Conservation (phyloP, 2,329 filamentous ascomycete genomes). For the Fusarium virguliforme region DNA sequence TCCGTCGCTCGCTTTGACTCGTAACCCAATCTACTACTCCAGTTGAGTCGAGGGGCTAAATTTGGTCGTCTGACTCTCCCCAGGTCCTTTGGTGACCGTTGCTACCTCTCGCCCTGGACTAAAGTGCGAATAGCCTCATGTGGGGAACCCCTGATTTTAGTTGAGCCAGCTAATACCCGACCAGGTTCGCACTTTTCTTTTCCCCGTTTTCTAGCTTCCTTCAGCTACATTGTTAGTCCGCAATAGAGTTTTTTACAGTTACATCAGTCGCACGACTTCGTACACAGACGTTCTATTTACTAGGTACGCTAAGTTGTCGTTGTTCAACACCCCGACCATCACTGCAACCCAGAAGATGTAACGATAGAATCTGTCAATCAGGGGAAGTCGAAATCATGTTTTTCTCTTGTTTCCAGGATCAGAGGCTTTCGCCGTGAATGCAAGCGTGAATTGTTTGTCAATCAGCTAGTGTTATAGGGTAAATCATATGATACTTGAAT, state of each 20-base stretch:
- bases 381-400: background rate
- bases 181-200: background rate
- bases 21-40: background rate
- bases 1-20: background rate
- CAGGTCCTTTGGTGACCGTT: background rate
- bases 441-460: background rate
- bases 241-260: no score
- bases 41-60: background rate
- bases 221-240: no score
- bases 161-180: slow-evolving; percentile 5
- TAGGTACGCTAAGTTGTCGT: no score
- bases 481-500: background rate
- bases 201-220: no score
- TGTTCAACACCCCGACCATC: no score
- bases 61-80: background rate
- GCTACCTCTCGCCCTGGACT: background rate
- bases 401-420: background rate
- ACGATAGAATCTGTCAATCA: no score
- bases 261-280: no score
- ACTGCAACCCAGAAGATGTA: no score
- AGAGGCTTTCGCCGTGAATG: background rate
- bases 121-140: slow-evolving; percentile 13
- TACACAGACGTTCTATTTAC: no score
- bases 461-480: slow-evolving; percentile 2
- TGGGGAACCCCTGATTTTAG: slow-evolving; percentile 6